Conservation (phyloP, 495 filamentous ascomycete species). For the Lasiosphaeria ovina region DNA sequence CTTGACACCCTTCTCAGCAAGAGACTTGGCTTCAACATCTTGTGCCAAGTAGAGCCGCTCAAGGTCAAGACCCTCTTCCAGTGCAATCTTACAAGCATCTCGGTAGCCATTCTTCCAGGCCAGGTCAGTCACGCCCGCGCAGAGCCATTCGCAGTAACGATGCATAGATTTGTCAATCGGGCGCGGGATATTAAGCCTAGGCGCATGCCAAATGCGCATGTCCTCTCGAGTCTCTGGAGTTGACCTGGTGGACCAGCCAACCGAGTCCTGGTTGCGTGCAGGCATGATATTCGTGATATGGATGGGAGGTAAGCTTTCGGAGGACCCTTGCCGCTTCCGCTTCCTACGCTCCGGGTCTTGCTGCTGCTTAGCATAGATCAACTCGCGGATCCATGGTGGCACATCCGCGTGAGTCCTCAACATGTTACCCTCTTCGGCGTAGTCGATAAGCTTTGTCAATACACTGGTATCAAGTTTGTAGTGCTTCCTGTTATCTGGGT, state of each 20-base stretch:
- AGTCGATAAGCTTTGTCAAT: constrained; percentile 27
- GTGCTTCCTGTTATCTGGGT: constrained; percentile 34
- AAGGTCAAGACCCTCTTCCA: constrained; percentile 15
- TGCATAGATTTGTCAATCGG: constrained; percentile 12
- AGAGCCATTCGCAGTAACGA: constrained; percentile 13
- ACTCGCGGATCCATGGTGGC: constrained; percentile 23
- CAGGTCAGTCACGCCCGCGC: constrained; percentile 8
- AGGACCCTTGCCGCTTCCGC: constrained; percentile 13
- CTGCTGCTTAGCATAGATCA: constrained; percentile 35
- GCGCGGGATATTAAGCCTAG: constrained; percentile 10
- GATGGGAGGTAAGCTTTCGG: constrained; percentile 10
- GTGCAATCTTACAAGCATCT: constrained; percentile 10
- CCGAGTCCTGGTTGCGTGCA: constrained; percentile 11
- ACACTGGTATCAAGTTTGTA: constrained; percentile 31
- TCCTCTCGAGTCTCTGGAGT: constrained; percentile 13
- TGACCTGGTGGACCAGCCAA: constrained; percentile 10
- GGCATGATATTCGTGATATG: constrained; percentile 20
- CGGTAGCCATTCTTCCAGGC: constrained; percentile 11
- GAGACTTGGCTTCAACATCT: constrained; percentile 13
- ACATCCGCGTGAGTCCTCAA: constrained; percentile 32
- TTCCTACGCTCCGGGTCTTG: constrained; percentile 27
- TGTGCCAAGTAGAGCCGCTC: constrained; percentile 11
- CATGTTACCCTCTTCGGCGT: constrained; percentile 23
- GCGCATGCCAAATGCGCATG: not conserved
- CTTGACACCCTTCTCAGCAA: constrained; percentile 15